Evolutionary conservation across 371 early-diverging fungal species (phyloP).

Genomic region (Actinomortierella ambigua): DNA sequence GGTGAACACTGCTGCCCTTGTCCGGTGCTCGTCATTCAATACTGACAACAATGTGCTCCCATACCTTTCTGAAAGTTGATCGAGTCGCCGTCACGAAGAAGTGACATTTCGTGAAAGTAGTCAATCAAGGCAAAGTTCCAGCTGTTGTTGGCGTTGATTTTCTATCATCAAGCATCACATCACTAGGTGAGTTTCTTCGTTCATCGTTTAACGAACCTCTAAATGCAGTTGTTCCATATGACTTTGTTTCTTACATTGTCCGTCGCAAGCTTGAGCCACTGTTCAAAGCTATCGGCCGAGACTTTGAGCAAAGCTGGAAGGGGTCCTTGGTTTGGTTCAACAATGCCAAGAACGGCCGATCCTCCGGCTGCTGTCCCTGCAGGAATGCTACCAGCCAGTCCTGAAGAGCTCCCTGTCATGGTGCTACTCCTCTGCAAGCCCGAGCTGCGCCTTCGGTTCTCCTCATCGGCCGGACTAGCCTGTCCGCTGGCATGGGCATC

Average conservation of each 20-base stretch:
- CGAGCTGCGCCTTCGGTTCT: slow-evolving; percentile 17
- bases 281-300: slow-evolving; percentile 74
- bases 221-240: not conserved
- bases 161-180: slow-evolving; percentile 56
- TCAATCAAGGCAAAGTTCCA: slow-evolving; percentile 99
- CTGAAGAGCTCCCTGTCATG: not conserved
- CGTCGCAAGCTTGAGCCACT: slow-evolving; percentile 97
- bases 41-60: not conserved
- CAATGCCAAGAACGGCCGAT: slow-evolving; percentile 20
- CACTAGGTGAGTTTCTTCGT: not conserved
- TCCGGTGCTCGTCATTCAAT: not conserved
- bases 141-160: slow-evolving; percentile 97
- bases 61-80: slow-evolving; percentile 96
- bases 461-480: slow-evolving; percentile 14
- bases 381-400: not conserved
- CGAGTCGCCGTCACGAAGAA: slow-evolving; percentile 92
- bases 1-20: not conserved
- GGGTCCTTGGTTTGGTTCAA: slow-evolving; percentile 27
- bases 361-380: not conserved
- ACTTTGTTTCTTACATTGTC: slow-evolving; percentile 81
- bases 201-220: no score
- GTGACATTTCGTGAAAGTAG: slow-evolving; percentile 96
- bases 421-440: slow-evolving; percentile 1
- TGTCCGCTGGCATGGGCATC: no score
- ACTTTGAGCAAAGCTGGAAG: slow-evolving; percentile 34